Conservation (phyloP, 208 protist species). For the Crithidia sp. region DNA sequence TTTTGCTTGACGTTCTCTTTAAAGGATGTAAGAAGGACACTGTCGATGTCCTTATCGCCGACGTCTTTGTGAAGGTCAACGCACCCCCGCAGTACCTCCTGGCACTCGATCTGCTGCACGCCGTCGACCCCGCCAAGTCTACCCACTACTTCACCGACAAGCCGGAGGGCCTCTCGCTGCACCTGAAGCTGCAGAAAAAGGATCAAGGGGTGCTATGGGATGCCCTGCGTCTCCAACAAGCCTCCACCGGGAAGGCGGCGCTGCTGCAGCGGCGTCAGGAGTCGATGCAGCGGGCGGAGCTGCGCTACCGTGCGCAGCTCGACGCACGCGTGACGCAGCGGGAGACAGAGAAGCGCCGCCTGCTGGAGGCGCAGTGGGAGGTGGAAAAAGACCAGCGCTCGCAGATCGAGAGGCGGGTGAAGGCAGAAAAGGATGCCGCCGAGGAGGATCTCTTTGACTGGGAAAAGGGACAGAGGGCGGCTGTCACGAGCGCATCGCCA, state of each 20-base stretch:
- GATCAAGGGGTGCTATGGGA: slow-evolving; percentile 57
- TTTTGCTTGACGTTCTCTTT: slow-evolving; percentile 74
- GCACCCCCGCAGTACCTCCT: slow-evolving; percentile 86
- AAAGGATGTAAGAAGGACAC: slow-evolving; percentile 85
- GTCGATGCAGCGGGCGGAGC: slow-evolving; percentile 68
- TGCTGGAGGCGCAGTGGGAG: slow-evolving; percentile 91
- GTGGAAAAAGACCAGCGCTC: slow-evolving; percentile 83
- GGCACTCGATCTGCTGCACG: slow-evolving; percentile 84
- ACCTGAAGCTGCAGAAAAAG: slow-evolving; percentile 71
- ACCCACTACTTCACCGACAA: slow-evolving; percentile 54
- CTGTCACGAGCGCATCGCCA: neutral
- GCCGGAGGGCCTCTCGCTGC: slow-evolving; percentile 41
- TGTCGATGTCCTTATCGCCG: slow-evolving; percentile 86
- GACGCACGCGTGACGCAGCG: slow-evolving; percentile 66
- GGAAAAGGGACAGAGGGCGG: slow-evolving; percentile 43
- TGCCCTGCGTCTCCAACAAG: slow-evolving; percentile 50
- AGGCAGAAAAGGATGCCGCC: slow-evolving; percentile 64
- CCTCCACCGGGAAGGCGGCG: slow-evolving; percentile 37
- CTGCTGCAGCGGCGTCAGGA: slow-evolving; percentile 69
- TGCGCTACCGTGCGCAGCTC: slow-evolving; percentile 78
- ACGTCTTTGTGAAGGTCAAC: slow-evolving; percentile 88
- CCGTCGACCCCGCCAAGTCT: slow-evolving; percentile 57
- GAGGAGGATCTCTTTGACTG: slow-evolving; percentile 80
- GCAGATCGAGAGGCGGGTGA: slow-evolving; percentile 75
- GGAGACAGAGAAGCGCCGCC: slow-evolving; percentile 81